Evolutionary conservation across 2,329 filamentous ascomycete genomes (phyloP).

Genomic region (Colletotrichum ledebouriae): DNA sequence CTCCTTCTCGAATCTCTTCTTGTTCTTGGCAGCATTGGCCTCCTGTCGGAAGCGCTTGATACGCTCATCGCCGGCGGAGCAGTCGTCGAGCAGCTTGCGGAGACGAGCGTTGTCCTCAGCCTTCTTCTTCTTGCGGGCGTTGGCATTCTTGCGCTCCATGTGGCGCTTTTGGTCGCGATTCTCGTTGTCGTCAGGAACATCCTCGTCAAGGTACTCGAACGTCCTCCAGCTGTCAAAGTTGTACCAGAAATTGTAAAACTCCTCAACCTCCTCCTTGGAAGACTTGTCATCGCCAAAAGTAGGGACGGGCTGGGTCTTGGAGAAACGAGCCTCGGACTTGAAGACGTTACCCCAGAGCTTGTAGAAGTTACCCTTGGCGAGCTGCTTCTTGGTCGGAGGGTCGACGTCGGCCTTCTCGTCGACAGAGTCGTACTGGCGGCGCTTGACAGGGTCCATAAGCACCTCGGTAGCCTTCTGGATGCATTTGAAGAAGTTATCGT

Average conservation of each 20-base stretch:
- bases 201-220: constrained; percentile 99
- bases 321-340: constrained; percentile 93
- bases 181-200: constrained; percentile 98
- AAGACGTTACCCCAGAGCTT: constrained; percentile 94
- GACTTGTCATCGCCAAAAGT: constrained; percentile 86
- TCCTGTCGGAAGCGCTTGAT: constrained; percentile 98
- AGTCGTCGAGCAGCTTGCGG: constrained; percentile 89
- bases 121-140: constrained; percentile 99
- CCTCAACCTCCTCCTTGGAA: constrained; percentile 89
- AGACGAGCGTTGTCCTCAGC: constrained; percentile 94
- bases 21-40: constrained; percentile 94
- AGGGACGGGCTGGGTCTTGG: constrained; percentile 89
- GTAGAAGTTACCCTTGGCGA: constrained; percentile 85
- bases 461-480: constrained; percentile 98
- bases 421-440: constrained; percentile 95
- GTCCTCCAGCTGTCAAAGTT: constrained; percentile 98
- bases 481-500: constrained; percentile 99
- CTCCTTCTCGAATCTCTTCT: constrained; percentile 91
- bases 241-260: constrained; percentile 99
- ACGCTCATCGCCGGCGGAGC: constrained; percentile 86
- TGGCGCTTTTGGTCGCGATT: constrained; percentile 99
- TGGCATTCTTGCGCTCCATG: constrained; percentile 98
- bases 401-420: constrained; percentile 94
- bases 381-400: constrained; percentile 91
- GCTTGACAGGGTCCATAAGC: constrained; percentile 90